These are phyloP conservation scores for Globisporangium yorkense DNA, from an alignment of 352 stramenopile species.

Conservation along the genomic window DNA sequence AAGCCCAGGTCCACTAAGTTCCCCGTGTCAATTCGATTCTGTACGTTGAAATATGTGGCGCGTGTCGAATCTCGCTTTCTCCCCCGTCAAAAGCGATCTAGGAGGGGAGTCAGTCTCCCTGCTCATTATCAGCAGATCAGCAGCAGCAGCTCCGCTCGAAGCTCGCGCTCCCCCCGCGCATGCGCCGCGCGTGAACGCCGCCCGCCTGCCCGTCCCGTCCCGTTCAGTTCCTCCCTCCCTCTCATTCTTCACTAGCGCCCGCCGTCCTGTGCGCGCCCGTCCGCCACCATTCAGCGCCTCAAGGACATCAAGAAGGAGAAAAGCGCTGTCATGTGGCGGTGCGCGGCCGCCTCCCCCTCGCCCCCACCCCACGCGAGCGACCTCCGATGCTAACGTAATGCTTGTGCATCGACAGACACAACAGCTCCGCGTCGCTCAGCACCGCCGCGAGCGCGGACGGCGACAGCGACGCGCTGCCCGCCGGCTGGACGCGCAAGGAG, in stretches of 20 bases:
- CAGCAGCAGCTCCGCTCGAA: background rate
- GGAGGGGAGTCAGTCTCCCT: background rate
- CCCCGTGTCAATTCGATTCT: background rate
- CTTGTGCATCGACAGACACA: conserved; percentile 2
- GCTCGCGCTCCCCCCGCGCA: background rate
- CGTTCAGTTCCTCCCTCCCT: background rate
- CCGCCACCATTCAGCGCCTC: conserved; percentile 15
- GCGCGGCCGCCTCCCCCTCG: background rate
- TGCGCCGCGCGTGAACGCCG: background rate
- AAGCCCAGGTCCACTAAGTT: no score
- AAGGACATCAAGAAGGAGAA: conserved; percentile 19
- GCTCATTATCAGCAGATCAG: background rate
- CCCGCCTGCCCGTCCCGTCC: no score
- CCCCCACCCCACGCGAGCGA: no score
- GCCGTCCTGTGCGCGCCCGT: background rate
- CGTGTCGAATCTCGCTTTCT: background rate
- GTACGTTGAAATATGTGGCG: background rate
- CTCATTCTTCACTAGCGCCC: background rate
- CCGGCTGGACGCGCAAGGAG: conserved; percentile 79
- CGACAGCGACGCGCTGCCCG: conserved; percentile 37
- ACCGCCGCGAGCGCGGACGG: conserved; percentile 4
- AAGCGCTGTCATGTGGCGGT: conserved; percentile 14
- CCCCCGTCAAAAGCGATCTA: no score
- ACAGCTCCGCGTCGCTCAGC: conserved; percentile 14
- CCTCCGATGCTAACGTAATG: no score